phyloP scores from a whole-genome alignment of 2,329 filamentous ascomycete genomes.

The Sarocladium kiliense region DNA sequence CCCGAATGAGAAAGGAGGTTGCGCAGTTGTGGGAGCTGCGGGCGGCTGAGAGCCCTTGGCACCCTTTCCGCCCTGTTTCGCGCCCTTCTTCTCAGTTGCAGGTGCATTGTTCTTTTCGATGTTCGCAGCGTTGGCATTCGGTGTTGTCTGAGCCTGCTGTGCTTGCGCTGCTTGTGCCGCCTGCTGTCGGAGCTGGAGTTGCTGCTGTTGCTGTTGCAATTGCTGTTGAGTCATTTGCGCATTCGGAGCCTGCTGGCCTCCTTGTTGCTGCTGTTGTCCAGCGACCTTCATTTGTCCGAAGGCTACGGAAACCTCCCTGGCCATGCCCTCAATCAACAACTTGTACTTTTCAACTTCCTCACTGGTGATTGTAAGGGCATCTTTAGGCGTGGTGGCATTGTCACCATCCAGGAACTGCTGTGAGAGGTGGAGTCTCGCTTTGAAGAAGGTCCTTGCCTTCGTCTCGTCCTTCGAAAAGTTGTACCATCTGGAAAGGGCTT shows the following conservation, averaged over 20 bases:
- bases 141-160: conserved; percentile 17
- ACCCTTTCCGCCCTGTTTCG: conserved; percentile 35
- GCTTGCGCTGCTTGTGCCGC: conserved; percentile 18
- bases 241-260: conserved; percentile 17
- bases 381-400: conserved; percentile 37
- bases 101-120: conserved; percentile 47
- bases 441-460: conserved; percentile 47
- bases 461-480: conserved; percentile 41
- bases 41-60: conserved; percentile 37
- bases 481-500: conserved; percentile 43
- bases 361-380: conserved; percentile 45
- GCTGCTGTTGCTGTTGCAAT: conserved; percentile 25
- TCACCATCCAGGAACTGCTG: conserved; percentile 41
- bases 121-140: conserved; percentile 38
- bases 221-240: conserved; percentile 26
- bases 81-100: conserved; percentile 38
- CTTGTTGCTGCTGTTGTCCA: conserved; percentile 19
- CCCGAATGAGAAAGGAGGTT: conserved; percentile 52
- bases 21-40: conserved; percentile 48
- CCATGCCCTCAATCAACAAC: conserved; percentile 46
- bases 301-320: conserved; percentile 32
- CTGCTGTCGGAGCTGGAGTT: conserved; percentile 16
- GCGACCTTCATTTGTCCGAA: neutral
- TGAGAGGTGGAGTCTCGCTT: conserved; percentile 30
- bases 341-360: conserved; percentile 46